A percentile compares a stretch with the other conserved stretches of the same genome.
phyloP scores from a whole-genome alignment of 768 basidiomycete species.

The Rhizopogon salebrosus region DNA sequence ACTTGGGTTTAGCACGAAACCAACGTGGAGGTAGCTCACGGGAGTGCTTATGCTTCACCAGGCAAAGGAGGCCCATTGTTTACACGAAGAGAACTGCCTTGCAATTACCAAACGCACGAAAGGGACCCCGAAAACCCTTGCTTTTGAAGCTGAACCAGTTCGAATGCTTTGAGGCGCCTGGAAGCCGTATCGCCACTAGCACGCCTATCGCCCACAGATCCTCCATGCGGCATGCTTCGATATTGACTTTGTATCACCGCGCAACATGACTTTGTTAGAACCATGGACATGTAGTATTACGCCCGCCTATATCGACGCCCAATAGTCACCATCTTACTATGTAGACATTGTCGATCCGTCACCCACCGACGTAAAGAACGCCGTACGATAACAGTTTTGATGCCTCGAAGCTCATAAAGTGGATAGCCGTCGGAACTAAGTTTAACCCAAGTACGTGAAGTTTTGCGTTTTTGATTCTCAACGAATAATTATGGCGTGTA shows the following conservation, averaged over 20 bases:
- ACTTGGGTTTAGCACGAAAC: constrained; percentile 4
- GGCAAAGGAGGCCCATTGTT: constrained; percentile 6
- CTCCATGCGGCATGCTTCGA: constrained; percentile 5
- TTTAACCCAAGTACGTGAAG: not conserved
- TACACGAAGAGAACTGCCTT: not conserved
- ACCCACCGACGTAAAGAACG: not conserved
- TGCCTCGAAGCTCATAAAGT: not conserved
- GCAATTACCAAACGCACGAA: not conserved
- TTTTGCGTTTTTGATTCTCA: not conserved
- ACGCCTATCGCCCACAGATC: constrained; percentile 9
- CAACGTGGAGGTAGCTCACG: not conserved
- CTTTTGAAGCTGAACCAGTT: constrained; percentile 17
- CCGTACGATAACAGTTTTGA: not conserved
- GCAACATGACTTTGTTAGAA: not conserved
- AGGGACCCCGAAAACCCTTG: constrained; percentile 20
- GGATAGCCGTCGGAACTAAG: not conserved
- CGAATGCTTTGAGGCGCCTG: constrained; percentile 3
- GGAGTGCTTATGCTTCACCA: not conserved
- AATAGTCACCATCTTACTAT: not conserved
- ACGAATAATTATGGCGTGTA: not conserved
- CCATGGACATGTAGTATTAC: not conserved
- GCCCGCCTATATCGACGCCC: not conserved
- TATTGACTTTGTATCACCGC: constrained; percentile 4
- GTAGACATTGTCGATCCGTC: not conserved
- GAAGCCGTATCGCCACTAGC: constrained; percentile 7